Conservation (phyloP, 169 alveolate species). For the Eimeria tenella region DNA sequence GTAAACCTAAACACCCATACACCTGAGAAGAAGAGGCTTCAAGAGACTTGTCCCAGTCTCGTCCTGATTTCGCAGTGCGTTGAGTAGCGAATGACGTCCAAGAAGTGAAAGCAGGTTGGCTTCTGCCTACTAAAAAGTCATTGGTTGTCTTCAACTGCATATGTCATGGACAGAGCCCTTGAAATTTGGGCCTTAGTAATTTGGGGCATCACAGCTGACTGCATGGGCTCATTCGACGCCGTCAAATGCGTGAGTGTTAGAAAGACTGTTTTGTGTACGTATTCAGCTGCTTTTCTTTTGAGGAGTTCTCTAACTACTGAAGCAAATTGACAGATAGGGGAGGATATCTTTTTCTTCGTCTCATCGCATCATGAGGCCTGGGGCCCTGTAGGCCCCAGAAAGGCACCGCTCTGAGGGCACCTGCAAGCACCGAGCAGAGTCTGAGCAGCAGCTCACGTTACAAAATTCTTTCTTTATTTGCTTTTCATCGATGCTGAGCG, state of each 20-base stretch:
- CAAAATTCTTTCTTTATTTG: not conserved
- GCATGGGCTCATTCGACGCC: not conserved
- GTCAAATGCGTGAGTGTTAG: too few species aligned
- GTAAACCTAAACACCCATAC: not conserved
- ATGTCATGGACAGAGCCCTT: too few species aligned
- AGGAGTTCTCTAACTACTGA: too few species aligned
- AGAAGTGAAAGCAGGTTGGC: not conserved
- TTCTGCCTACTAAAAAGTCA: too few species aligned
- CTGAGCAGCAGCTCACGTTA: too few species aligned
- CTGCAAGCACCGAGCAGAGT: not conserved
- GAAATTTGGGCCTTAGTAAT: too few species aligned
- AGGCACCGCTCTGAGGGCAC: constrained; percentile 48
- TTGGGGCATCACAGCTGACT: constrained; percentile 31
- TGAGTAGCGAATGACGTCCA: not conserved
- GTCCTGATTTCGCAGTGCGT: not conserved
- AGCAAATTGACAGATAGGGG: too few species aligned
- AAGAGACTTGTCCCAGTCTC: not conserved
- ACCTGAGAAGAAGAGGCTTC: not conserved
- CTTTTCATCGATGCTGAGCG: not conserved
- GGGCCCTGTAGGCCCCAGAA: constrained; percentile 28
- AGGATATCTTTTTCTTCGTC: too few species aligned
- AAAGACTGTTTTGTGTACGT: too few species aligned
- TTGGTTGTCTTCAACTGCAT: too few species aligned
- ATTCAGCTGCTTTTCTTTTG: too few species aligned
- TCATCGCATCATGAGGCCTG: not conserved